Evolutionary conservation across 1,284 basidiomycete species (phyloP), one percentile per base, ranked within the genome.

Genomic region (Peniophora sp.): DNA sequence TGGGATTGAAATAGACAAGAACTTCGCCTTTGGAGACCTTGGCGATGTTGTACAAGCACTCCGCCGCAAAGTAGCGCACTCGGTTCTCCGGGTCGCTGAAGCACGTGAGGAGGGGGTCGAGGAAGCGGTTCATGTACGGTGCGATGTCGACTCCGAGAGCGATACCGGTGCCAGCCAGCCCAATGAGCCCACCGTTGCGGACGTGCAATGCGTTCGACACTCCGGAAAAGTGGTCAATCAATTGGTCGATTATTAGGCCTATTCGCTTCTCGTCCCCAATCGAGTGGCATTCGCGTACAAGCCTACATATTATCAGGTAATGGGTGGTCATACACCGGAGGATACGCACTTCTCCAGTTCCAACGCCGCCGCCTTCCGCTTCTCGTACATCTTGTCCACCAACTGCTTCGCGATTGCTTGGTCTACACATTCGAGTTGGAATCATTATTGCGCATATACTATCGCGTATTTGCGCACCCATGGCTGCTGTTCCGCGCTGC

Each of bases 21-120:
- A 98, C 89, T 69, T 98, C 96, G 35, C 96, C 96, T 65, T 97
- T 97, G 51, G 94, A 97, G 6, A 98, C 95, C 69, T 99, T 97
- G 34, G 90, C 89, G 52, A 99, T 97, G 70, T 99, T 99, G 74
- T 99, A 99, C 61, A 99, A 75, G 64, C 92, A 95, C 66, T 99
- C 96, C 53, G 94, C 96, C 5, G 96, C 96, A 73, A 95, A 97
- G 69, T 97, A 97, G 47, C 96, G 81, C 56, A 99, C 92, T 64
- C 94, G 83, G 68, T 92, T 93, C 73, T 99, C 97, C 2, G 89
- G 79, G 67, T 99, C 97, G 56, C 85, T 82, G 67, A 99, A 98
- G 70, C 96, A 98, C 39, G 82, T 81, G n/a, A 99, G 77, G 25
- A 99, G 79, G 1, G 92, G 89, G 34, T 87, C 85, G 32, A 97